Evolutionary conservation across 768 basidiomycete species (phyloP), one percentile per base, ranked within the genome.

Genomic region (Tylopilus rubrobrunneus): DNA sequence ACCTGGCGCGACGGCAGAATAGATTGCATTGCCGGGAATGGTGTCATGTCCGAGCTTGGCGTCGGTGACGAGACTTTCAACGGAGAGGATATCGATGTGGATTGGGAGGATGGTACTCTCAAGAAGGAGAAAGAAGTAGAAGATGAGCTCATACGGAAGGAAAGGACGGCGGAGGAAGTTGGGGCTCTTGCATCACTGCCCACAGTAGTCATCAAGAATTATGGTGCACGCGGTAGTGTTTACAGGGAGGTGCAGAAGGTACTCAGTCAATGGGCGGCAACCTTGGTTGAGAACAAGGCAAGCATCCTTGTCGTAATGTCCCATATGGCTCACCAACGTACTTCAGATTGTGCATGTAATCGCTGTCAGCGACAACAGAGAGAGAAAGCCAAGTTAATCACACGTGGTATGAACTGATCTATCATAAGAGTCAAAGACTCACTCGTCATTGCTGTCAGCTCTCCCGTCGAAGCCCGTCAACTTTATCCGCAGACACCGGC

Each of bases 301-400:
- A 42, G 73, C 57, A 7, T 11, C 29, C 40, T 23, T 45, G 21
- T 28, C 33, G 25, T 21, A 5, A 49, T 37, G 31, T 45, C 7
- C 17, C 14, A 11, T 27, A 31, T 51, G 23, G 42, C 48, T 53
- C 39, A n/a, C 41, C 27, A 41, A 49, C 4, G 7, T 10, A n/a
- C 19, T 40, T 23, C 56, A 93, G 90, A 75, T 92, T 52, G 96
- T 96, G 0, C 95, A 98, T 69, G 92, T 97, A 44, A 76, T 99
- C 45, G 83, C 98, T 33, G 74, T 94, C 42, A 91, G 91, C 61
- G 92, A 98, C 66, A 93, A 92, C 60, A 82, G 89, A 27, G 92
- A 93, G 62, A 93, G 62, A 88, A 95, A 53, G 77, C 84, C 1
- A 97, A 92, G 66, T 76, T 81, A n/a, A 73, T 98, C 7, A 84